Evolutionary conservation across 78 protist species (phyloP), one percentile per base, ranked within the genome.

Genomic region (Anaeramoeba flamelloides): DNA sequence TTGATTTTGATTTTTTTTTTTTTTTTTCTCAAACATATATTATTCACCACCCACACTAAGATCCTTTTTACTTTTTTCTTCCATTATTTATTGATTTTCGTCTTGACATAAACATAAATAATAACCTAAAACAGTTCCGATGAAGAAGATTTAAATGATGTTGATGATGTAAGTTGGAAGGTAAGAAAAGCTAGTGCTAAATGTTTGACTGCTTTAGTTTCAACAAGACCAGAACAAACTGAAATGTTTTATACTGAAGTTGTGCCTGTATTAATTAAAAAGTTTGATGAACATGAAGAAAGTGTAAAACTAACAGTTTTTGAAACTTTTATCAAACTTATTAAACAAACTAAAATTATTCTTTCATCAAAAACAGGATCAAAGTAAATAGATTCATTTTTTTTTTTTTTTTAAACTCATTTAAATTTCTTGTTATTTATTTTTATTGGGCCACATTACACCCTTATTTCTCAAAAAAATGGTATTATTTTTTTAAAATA

Each of bases 111-210:
- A n/a, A n/a, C n/a, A n/a, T n/a, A n/a, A n/a, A n/a, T n/a, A n/a
- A n/a, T n/a, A n/a, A n/a, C n/a, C n/a, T n/a, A n/a, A n/a, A n/a
- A 77, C 30, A 81, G 38, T 69, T 75, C 76, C 32, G 91, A 86
- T 32, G 92, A 89, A 12, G 91, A 39, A 8, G 91, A 86, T 34
- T 79, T 76, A 65, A 65, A 79, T 65, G 97, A 94, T 77, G 96
- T 91, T 77, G 97, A 91, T 76, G 97, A 94, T 78, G 85, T 88
- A 76, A 74, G 84, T 80, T 94, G 95, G 95, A 94, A 94, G 85
- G 92, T 92, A 75, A 87, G 95, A n/a, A 83, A 87, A 39, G 84
- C 90, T 1, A 33, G 91, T 2, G 81, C 91, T 40, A 90, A 90
- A 75, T 82, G 87, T 41, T 75, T 94, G 0, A 75, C 80, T 1